These are phyloP conservation scores for Ambrosia hybrid DNA, from an alignment of 140 eudicot genomes.

Conservation along the genomic window DNA sequence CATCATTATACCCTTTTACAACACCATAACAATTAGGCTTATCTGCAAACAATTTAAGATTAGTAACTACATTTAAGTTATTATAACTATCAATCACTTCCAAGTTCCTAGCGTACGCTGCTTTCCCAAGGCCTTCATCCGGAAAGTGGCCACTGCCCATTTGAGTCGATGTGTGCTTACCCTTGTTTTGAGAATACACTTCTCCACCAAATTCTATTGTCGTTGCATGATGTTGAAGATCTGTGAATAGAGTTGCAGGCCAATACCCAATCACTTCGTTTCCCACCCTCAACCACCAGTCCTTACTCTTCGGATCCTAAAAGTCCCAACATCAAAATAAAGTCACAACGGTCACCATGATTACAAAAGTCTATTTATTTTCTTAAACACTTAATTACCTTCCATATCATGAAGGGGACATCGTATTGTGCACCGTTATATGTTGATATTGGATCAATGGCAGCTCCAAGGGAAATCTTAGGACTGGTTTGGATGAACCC, in stretches of 20 bases:
- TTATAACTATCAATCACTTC: slow-evolving; percentile 49
- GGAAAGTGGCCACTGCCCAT: slow-evolving; percentile 74
- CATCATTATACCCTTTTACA: slow-evolving; percentile 30
- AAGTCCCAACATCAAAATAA: not conserved
- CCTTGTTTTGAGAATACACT: slow-evolving; percentile 26
- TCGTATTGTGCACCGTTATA: slow-evolving; percentile 43
- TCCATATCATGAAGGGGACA: slow-evolving; percentile 41
- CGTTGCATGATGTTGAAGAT: slow-evolving; percentile 44
- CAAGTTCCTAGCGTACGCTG: slow-evolving; percentile 47
- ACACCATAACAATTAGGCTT: slow-evolving; percentile 55
- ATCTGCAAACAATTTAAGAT: slow-evolving; percentile 33
- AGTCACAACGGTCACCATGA: too few species aligned
- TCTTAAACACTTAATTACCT: slow-evolving; percentile 26
- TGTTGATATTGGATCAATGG: slow-evolving; percentile 41
- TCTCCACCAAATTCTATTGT: slow-evolving; percentile 60
- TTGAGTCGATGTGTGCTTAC: slow-evolving; percentile 47
- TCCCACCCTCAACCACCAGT: slow-evolving; percentile 51
- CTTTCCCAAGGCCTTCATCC: slow-evolving; percentile 57
- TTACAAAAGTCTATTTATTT: not conserved
- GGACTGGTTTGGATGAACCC: slow-evolving; percentile 45
- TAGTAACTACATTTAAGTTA: slow-evolving; percentile 28
- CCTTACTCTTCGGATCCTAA: slow-evolving; percentile 40
- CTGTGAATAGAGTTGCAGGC: slow-evolving; percentile 50
- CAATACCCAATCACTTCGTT: slow-evolving; percentile 43
- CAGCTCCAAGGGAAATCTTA: slow-evolving; percentile 44